Evolutionary conservation across 352 stramenopile species (phyloP).

Genomic region (Phytophthora citricola): DNA sequence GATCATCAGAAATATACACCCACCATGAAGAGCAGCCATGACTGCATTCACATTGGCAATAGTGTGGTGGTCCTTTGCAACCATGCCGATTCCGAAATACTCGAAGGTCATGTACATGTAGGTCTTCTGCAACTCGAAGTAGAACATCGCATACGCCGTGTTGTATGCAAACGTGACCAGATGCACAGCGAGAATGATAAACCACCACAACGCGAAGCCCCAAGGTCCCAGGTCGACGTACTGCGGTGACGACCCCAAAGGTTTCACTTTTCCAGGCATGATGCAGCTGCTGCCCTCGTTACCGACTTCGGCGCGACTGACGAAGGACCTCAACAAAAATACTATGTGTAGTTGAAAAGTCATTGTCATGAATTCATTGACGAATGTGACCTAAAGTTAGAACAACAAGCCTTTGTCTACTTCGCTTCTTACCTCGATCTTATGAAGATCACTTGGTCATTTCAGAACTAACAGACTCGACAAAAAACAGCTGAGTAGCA

Average conservation of each 20-base stretch:
- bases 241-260: neutral
- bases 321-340: no score
- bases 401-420: no score
- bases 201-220: slow-evolving; percentile 23
- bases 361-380: no score
- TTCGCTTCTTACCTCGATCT: no score
- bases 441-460: no score
- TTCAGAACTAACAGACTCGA: no score
- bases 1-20: slow-evolving; percentile 23
- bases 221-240: slow-evolving; percentile 15
- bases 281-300: no score
- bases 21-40: slow-evolving; percentile 29
- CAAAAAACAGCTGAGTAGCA: no score
- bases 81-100: slow-evolving; percentile 32
- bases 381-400: no score
- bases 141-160: slow-evolving; percentile 27
- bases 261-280: no score
- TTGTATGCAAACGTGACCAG: slow-evolving; percentile 22
- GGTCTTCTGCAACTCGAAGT: slow-evolving; percentile 25
- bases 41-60: slow-evolving; percentile 32
- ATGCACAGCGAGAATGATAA: slow-evolving; percentile 9
- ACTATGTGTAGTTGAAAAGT: no score
- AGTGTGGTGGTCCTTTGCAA: slow-evolving; percentile 13
- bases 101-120: slow-evolving; percentile 27
- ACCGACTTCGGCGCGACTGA: no score